Base-by-base conservation (phyloP, 176 grass and related monocot species). In the Aegilops speltoides region DNA sequence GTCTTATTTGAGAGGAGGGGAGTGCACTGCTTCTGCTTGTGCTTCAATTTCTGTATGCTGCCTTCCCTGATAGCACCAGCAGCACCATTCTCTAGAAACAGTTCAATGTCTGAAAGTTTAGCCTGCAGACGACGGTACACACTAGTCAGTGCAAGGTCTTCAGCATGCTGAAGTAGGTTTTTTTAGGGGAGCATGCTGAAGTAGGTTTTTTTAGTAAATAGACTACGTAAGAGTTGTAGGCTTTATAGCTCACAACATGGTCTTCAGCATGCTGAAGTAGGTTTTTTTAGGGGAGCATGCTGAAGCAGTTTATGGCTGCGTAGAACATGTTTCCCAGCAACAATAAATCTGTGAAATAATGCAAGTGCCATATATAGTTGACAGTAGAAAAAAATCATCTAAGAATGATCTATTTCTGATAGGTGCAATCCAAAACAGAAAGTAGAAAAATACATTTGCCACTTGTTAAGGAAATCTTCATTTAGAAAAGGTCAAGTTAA, bases 1-100 rank as follows among this genome's bases (percentile, higher is more conserved):
- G 90, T 90, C 85, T 93, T 94, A 87, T 99, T 99, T 0, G 89
- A 86, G 63, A 94, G 90, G 20, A 96, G 83, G 20, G 92, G 86
- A 4, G 43, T 93, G 61, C 89, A 89, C 24, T 88, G 84, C 90
- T 99, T 99, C 87, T 99, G 92, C 41, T 87, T 96, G 68, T 91
- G 95, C 83, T 88, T 73, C 87, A 94, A 86, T 87, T 87, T 90
- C 3, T 76, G 24, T 20, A 93, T 77, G 20, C 91, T 83, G 5
- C 90, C 94, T 90, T 94, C 89, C 88, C 85, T 80, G 34, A 87
- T 80, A 76, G 79, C 92, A 82, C 87, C 77, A 0, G 88, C 78
- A 43, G 79, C 87, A 60, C 73, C 78, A 38, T 82, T 81, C 26
- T 91, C 87, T 54, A 76, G 68, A 37, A 92, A 86, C 22, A 93